Evolutionary conservation across 176 grass and related monocot genomes (phyloP).

Genomic region (Melocanna baccifera): DNA sequence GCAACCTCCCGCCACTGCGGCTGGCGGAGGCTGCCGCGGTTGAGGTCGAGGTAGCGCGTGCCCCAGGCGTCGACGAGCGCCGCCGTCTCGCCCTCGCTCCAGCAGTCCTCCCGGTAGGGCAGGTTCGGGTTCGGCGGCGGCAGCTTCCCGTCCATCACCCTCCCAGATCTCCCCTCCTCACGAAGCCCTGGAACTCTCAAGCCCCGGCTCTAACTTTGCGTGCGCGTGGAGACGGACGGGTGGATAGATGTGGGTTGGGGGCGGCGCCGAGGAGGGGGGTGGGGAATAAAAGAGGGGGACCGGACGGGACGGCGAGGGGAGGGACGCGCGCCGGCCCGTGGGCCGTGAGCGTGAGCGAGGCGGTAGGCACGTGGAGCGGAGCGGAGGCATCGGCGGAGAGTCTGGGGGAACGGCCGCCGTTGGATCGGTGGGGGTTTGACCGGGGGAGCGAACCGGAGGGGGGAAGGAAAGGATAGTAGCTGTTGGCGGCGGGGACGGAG

Average conservation of each 20-base stretch:
- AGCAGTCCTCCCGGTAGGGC: constrained; percentile 96
- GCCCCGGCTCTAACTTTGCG: neutral
- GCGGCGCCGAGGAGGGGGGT: constrained; percentile 23
- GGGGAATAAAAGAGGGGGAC: constrained; percentile 42
- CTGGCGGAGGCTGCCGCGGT: constrained; percentile 92
- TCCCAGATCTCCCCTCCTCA: constrained; percentile 32
- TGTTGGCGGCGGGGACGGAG: constrained; percentile 4
- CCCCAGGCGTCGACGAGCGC: constrained; percentile 92
- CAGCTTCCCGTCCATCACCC: constrained; percentile 55
- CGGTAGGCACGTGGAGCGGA: constrained; percentile 41
- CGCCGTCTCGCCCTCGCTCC: constrained; percentile 97
- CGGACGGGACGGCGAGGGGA: constrained; percentile 38
- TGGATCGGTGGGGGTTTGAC: constrained; percentile 67
- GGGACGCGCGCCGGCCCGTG: constrained; percentile 44
- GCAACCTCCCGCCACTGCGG: constrained; percentile 98
- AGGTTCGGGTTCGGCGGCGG: constrained; percentile 79
- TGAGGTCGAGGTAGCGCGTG: constrained; percentile 82
- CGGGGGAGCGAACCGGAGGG: constrained; percentile 26
- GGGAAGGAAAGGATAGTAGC: neutral
- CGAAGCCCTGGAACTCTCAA: neutral
- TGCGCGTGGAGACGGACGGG: neutral
- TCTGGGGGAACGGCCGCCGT: constrained; percentile 68
- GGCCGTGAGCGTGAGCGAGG: constrained; percentile 46
- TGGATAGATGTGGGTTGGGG: constrained; percentile 28
- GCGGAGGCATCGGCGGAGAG: constrained; percentile 17